phyloP scores from a whole-genome alignment of 495 filamentous ascomycete species.

The Recurvomyces mirabilis region DNA sequence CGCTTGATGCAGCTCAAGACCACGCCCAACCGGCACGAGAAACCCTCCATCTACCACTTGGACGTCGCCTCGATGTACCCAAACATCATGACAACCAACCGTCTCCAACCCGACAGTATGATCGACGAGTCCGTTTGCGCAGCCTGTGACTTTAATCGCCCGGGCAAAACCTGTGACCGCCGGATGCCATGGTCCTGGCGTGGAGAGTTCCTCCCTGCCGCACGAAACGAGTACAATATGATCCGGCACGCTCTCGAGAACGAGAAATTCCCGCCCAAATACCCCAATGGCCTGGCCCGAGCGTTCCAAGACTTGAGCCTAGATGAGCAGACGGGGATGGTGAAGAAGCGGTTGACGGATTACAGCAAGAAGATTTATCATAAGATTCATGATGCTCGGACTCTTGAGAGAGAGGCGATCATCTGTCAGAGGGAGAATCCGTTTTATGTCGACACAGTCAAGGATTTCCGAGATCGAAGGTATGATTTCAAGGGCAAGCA shows the following conservation, averaged over 20 bases:
- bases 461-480: slow-evolving; percentile 84
- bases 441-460: slow-evolving; percentile 96
- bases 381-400: slow-evolving; percentile 93
- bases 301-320: slow-evolving; percentile 68
- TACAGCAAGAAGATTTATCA: slow-evolving; percentile 99
- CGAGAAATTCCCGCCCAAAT: slow-evolving; percentile 72
- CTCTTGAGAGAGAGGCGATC: slow-evolving; percentile 88
- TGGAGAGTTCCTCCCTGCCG: slow-evolving; percentile 93
- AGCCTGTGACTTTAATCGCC: slow-evolving; percentile 95
- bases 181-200: slow-evolving; percentile 95
- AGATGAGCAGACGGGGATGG: slow-evolving; percentile 72
- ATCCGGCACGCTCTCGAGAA: slow-evolving; percentile 87
- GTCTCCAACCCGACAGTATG: slow-evolving; percentile 95
- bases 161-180: slow-evolving; percentile 93
- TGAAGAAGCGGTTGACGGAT: slow-evolving; percentile 79
- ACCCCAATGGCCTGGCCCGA: slow-evolving; percentile 55
- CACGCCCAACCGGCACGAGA: slow-evolving; percentile 69
- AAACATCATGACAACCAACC: slow-evolving; percentile 99
- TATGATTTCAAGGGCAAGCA: slow-evolving; percentile 98
- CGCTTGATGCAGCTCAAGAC: slow-evolving; percentile 62
- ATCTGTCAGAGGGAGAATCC: slow-evolving; percentile 98
- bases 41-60: slow-evolving; percentile 91
- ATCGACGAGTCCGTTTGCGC: slow-evolving; percentile 92
- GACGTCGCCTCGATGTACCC: slow-evolving; percentile 99
- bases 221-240: slow-evolving; percentile 98